These are phyloP conservation scores for Elsinoe necatrix DNA, from an alignment of 2,329 filamentous ascomycete genomes.

Conservation along the genomic window DNA sequence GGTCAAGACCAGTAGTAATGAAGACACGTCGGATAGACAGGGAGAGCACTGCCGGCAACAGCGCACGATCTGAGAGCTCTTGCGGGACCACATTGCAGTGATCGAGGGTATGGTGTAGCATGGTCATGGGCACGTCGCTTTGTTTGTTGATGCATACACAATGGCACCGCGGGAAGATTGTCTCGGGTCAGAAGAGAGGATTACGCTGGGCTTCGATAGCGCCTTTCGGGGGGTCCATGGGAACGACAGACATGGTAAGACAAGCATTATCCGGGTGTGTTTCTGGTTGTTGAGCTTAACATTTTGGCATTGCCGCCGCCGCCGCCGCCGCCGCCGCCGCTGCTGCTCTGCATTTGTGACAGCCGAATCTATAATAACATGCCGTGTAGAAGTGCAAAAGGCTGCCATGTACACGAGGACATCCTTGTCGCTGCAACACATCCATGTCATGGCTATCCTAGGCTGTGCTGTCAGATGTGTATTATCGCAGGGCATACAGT, in stretches of 20 bases:
- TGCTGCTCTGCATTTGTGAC: neutral
- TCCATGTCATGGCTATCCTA: neutral
- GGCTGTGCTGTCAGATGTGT: neutral
- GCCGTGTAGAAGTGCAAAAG: neutral
- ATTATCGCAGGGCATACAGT: neutral
- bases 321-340: neutral
- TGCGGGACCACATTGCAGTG: neutral
- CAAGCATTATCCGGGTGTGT: neutral
- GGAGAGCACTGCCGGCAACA: too few species aligned
- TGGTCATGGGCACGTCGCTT: neutral
- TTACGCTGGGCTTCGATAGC: neutral
- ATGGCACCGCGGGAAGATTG: neutral
- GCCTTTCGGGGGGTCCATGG: neutral
- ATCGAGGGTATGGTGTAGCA: neutral
- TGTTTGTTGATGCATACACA: neutral
- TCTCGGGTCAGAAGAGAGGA: conserved; percentile 3
- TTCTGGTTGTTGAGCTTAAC: conserved; percentile 1
- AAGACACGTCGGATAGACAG: too few species aligned
- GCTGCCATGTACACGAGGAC: neutral
- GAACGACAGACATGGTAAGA: neutral
- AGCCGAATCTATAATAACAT: neutral
- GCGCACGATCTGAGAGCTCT: too few species aligned
- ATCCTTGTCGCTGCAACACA: neutral
- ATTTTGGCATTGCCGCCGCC: neutral
- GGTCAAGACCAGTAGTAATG: too few species aligned